A percentile compares a stretch with the other conserved stretches of the same genome.
phyloP scores from a whole-genome alignment of 2,329 filamentous ascomycete genomes.

The Orbilia oligospora region DNA sequence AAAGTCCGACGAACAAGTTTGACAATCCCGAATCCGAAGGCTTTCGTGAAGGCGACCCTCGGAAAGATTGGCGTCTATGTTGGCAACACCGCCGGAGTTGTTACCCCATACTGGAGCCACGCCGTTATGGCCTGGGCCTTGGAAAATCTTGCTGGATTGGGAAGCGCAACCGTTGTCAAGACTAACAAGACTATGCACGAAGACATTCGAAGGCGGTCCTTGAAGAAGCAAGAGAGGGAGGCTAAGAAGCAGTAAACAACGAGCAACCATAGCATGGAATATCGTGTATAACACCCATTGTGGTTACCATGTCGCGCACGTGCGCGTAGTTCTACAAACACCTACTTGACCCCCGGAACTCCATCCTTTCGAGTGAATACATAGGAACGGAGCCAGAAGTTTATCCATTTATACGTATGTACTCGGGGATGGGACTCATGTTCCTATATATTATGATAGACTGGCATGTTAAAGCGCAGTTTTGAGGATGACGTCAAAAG shows the following conservation, averaged over 20 bases:
- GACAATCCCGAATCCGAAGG: constrained; percentile 83
- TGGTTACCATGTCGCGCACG: neutral
- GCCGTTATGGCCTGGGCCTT: constrained; percentile 88
- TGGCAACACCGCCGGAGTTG: constrained; percentile 76
- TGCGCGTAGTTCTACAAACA: neutral
- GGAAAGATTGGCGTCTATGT: constrained; percentile 79
- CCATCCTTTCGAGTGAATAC: neutral
- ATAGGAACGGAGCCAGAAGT: neutral
- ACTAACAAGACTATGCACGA: constrained; percentile 81
- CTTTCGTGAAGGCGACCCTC: constrained; percentile 84
- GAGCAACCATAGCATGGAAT: neutral
- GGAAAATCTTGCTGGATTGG: constrained; percentile 73
- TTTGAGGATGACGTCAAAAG: constrained; percentile 5
- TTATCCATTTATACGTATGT: too few species aligned
- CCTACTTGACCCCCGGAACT: neutral
- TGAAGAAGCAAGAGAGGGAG: constrained; percentile 86
- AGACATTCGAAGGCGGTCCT: constrained; percentile 83
- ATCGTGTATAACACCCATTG: neutral
- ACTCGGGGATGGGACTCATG: neutral
- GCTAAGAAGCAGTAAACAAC: constrained; percentile 74
- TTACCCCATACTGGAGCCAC: constrained; percentile 94
- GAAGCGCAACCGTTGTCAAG: constrained; percentile 72
- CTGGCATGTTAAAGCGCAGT: neutral
- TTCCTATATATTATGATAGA: constrained; percentile 4
- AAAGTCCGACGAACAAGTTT: constrained; percentile 86